phyloP scores from a whole-genome alignment of 2,329 filamentous ascomycete species.

The Apiospora phragmitis region DNA sequence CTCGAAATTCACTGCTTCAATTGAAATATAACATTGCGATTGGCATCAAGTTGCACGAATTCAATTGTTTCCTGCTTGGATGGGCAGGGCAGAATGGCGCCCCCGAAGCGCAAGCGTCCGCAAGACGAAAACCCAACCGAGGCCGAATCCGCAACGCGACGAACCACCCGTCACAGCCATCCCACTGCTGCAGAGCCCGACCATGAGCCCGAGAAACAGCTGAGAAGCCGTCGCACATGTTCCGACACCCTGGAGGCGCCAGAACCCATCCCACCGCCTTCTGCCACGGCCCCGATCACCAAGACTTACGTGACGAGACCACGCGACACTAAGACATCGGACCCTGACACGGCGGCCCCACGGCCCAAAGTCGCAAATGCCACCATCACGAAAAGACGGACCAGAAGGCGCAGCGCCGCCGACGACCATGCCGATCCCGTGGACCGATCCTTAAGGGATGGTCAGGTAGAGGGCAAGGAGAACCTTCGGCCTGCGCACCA shows the following conservation, averaged over 20 bases:
- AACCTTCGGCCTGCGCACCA: not conserved
- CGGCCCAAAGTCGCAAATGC: not conserved
- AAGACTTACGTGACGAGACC: constrained; percentile 19
- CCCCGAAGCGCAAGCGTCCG: constrained; percentile 31
- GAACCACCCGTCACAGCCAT: constrained; percentile 30
- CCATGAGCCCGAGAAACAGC: constrained; percentile 20
- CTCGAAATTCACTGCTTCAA: not conserved
- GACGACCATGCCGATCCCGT: not conserved
- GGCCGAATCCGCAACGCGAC: constrained; percentile 23
- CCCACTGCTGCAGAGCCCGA: not conserved
- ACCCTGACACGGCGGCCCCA: not conserved
- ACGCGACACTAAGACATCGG: not conserved
- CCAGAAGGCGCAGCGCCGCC: not conserved
- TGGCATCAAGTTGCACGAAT: not conserved
- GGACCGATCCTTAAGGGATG: not conserved
- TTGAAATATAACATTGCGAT: not conserved
- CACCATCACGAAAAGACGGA: not conserved
- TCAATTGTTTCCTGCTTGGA: not conserved
- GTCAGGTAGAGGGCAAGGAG: not conserved
- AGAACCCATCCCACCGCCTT: constrained; percentile 13
- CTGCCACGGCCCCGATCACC: constrained; percentile 16
- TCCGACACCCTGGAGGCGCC: constrained; percentile 20
- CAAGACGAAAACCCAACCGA: constrained; percentile 21
- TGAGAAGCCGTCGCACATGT: constrained; percentile 30
- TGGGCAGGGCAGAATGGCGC: constrained; percentile 24